Base-by-base conservation (phyloP, 192 early-diverging fungal species). In the Podila horticola region DNA sequence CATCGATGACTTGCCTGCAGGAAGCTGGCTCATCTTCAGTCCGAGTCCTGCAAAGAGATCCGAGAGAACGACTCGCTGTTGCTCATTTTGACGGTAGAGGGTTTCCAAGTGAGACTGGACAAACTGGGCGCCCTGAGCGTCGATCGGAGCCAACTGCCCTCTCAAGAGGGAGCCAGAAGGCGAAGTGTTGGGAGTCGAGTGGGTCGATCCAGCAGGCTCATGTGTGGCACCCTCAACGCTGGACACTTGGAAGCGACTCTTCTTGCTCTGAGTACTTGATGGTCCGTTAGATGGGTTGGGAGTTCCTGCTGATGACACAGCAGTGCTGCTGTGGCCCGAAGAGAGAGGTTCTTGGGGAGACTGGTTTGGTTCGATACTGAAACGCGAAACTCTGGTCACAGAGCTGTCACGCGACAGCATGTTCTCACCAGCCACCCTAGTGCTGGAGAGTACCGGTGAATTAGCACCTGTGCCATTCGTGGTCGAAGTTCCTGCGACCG, bases 1-100 rank as follows among this genome's bases (percentile, higher is more conserved):
- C 8, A 13, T 66, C 41, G 30, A 29, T 51, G 64, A n/a, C 30
- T 58, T 67, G 31, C 29, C 11, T 52, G n/a, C n/a, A n/a, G 66
- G 36, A 20, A 13, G 22, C 17, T 10, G 38, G 11, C 41, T 34
- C 50, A 62, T 26, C 58, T 81, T 81, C 41, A 81, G 10, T 6
- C 77, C 73, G 31, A 75, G 36, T 33, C 66, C 72, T 34, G 48
- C 36, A 59, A 65, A 74, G 4, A 86, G 58, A 22, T 87, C 88
- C 5, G 59, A 66, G 11, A 89, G 31, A 8, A 87, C 61, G 24
- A 26, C 63, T 8, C 82, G 82, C 57, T 87, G 86, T 4, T 68
- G 69, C 30, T 89, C 88, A 30, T 84, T 89, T 51, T 89, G 88
- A 22, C 85, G 79, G 28, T 87, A 74, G 0, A 89, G 69, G 0